phyloP scores from a whole-genome alignment of 345 rosid species.

The Pseudoturritis turrita region DNA sequence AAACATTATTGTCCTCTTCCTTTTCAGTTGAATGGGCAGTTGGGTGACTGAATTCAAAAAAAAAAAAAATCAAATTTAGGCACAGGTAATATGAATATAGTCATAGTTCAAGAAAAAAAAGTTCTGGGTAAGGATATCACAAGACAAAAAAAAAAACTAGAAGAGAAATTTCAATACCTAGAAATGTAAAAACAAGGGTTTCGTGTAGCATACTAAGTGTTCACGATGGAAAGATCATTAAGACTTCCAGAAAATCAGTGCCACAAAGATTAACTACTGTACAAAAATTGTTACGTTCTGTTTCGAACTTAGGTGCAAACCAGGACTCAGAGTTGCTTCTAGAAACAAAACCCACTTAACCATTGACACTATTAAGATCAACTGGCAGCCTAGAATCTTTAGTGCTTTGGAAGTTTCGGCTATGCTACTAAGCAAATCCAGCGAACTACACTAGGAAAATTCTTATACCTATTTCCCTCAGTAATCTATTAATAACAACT shows the following conservation, averaged over 20 bases:
- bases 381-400: background rate
- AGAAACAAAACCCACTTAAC: background rate
- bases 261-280: background rate
- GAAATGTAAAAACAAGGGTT: background rate
- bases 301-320: background rate
- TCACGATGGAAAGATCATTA: background rate
- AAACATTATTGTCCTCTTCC: conserved; percentile 49
- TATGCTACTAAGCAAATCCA: background rate
- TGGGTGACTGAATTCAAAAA: conserved; percentile 42
- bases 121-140: background rate
- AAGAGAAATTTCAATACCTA: background rate
- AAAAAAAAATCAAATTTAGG: background rate
- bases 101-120: conserved; percentile 1
- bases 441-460: background rate
- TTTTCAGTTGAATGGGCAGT: conserved; percentile 36
- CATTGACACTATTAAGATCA: background rate
- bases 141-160: background rate
- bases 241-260: background rate
- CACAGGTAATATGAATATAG: background rate
- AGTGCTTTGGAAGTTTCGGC: background rate
- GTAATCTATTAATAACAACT: background rate
- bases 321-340: background rate
- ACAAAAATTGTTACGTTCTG: background rate
- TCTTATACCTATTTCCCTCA: background rate
- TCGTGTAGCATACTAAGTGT: background rate